Evolutionary conservation across 169 alveolate genomes (phyloP).

Genomic region (Plasmodium reichenowi): DNA sequence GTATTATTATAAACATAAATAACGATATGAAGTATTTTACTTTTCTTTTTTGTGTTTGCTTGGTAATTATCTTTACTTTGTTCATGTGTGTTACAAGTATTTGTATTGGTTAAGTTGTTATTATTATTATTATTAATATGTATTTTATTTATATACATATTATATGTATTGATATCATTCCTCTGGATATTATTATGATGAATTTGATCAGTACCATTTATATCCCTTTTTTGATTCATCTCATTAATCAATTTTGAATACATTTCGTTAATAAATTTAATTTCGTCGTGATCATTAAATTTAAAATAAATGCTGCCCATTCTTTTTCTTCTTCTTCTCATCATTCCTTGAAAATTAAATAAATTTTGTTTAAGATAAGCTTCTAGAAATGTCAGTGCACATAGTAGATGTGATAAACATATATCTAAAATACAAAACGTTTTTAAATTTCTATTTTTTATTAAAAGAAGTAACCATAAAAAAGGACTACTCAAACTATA

Average conservation of each 20-base stretch:
- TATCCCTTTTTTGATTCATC: background rate
- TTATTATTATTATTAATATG: too few species aligned
- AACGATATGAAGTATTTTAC: constrained; percentile 48
- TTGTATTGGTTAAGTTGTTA: constrained; percentile 5
- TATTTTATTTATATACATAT: constrained; percentile 12
- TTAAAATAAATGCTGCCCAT: constrained; percentile 41
- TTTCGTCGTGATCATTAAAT: constrained; percentile 63
- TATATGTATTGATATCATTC: too few species aligned
- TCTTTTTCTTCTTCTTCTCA: constrained; percentile 72
- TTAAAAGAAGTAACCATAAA: constrained; percentile 48
- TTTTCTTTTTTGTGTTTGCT: background rate
- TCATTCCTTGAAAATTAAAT: constrained; percentile 71
- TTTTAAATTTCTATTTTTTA: constrained; percentile 33
- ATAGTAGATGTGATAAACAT: constrained; percentile 43
- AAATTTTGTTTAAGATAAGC: constrained; percentile 50
- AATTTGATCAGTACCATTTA: background rate
- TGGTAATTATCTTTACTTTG: too few species aligned
- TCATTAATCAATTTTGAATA: constrained; percentile 38
- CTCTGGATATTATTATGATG: background rate
- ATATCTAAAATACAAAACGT: constrained; percentile 44
- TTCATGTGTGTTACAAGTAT: too few species aligned
- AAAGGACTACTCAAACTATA: constrained; percentile 62
- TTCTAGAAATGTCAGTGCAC: constrained; percentile 59
- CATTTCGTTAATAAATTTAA: constrained; percentile 25
- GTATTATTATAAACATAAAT: constrained; percentile 61